phyloP scores from a whole-genome alignment of 345 rosid genomes.

The Lagerstroemia speciosa region DNA sequence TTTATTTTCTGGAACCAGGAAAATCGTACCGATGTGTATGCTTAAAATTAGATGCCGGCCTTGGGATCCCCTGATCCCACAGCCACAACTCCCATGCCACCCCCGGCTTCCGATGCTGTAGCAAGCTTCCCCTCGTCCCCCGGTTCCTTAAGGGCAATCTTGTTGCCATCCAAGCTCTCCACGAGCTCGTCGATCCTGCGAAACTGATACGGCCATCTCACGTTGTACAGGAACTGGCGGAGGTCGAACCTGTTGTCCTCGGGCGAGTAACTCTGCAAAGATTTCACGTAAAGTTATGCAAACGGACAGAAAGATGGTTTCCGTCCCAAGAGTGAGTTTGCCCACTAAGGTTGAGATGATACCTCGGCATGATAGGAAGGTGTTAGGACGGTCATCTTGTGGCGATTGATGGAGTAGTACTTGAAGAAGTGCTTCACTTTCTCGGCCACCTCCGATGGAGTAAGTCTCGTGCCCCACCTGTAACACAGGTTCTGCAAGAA shows the following conservation, averaged over 20 bases:
- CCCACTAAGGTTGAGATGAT: too few species aligned
- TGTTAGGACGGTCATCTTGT: constrained; percentile 89
- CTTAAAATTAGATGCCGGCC: constrained; percentile 34
- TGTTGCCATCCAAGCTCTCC: constrained; percentile 42
- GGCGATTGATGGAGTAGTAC: constrained; percentile 87
- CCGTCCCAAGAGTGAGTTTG: too few species aligned
- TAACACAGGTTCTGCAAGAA: constrained; percentile 86
- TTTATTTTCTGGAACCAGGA: background rate
- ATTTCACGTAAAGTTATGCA: background rate
- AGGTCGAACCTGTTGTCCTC: constrained; percentile 91
- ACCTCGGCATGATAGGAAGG: constrained; percentile 99
- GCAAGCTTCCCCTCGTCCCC: constrained; percentile 4
- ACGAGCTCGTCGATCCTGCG: constrained; percentile 82
- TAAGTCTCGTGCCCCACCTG: constrained; percentile 70
- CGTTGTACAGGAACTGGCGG: constrained; percentile 80
- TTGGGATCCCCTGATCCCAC: constrained; percentile 59
- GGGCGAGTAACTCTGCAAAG: constrained; percentile 78
- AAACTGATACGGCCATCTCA: constrained; percentile 81
- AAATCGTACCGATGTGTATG: too few species aligned
- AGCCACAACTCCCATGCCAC: constrained; percentile 54
- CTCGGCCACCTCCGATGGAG: constrained; percentile 77
- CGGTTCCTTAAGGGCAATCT: constrained; percentile 35
- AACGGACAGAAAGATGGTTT: background rate
- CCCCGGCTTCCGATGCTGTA: constrained; percentile 3
- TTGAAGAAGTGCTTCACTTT: constrained; percentile 95